Base-by-base conservation (phyloP, 2,329 filamentous ascomycete species). In the Cladosporium sp. region DNA sequence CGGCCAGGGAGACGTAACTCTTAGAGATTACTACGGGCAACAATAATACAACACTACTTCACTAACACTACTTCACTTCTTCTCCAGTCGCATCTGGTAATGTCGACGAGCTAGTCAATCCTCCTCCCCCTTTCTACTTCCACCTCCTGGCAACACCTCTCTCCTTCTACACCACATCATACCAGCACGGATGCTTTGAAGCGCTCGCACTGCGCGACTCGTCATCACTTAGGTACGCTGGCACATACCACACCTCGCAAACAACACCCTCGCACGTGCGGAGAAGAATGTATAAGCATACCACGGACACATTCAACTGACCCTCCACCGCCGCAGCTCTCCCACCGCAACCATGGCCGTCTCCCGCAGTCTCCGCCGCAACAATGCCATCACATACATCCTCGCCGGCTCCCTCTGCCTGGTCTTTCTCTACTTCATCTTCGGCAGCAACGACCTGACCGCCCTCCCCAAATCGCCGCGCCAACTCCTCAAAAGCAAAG, bases 311-410 rank as follows among this genome's bases (percentile, higher is more conserved):
- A 9, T 5, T 9, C 22, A 22, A 39, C 43, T 47, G 35, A 47
- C 15, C 15, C 15, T 38, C 7, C 8, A 2, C 4, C 18, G 11
- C 15, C 38, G 43, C 22, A 35, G 18, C 36, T 15, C 22, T 8
- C 27, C 13, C 11, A 13, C 27, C 16, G 16, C 63, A 66, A 72
- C 48, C 51, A 80, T 83, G 79, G 78, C 77, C 61, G 70, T 77
- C 59, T 66, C 77, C 65, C 86, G 88, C 72, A 75, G 77, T 55
- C 79, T 92, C 66, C 88, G 88, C 73, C 86, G 86, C 73, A 82
- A 85, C 67, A 93, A 83, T 70, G 85, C 88, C 56, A 77, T 86
- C 64, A 92, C 86, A 49, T 73, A 92, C 56, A 68, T 85, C 59
- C 76, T 94, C 58, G 87, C 87, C 61, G 77, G 74, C 58, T 71